Conservation (phyloP, 1,139 yeast genomes). For the Lodderomyces margitis region DNA sequence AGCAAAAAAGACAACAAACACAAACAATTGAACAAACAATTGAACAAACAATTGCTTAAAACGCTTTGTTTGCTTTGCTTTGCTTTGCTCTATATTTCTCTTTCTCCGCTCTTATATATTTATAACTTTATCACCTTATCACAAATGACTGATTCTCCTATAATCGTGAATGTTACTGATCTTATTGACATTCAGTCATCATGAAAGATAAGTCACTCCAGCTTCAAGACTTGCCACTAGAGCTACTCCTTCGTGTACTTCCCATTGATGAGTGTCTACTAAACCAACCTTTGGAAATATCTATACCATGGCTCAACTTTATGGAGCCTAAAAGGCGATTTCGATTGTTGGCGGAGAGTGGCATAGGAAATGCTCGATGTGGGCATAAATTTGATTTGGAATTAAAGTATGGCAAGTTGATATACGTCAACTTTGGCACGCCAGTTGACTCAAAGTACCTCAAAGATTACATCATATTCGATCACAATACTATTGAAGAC, state of each 20-base stretch:
- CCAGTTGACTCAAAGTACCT: background rate
- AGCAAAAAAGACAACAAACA: too few species aligned
- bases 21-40: too few species aligned
- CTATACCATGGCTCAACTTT: conserved; percentile 1
- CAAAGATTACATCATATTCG: background rate
- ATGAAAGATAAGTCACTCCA: background rate
- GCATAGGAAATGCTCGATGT: conserved; percentile 1
- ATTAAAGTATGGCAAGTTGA: conserved; percentile 1
- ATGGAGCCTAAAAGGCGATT: background rate
- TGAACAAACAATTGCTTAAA: too few species aligned
- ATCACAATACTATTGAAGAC: background rate
- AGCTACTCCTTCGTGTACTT: background rate
- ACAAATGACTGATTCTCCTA: too few species aligned
- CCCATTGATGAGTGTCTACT: background rate
- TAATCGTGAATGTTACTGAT: too few species aligned
- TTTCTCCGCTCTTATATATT: too few species aligned
- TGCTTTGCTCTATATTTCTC: too few species aligned
- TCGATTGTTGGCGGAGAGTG: background rate
- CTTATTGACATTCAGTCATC: too few species aligned
- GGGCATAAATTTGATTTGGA: background rate
- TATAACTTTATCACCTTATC: too few species aligned
- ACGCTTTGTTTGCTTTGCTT: too few species aligned
- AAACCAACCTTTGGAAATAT: background rate
- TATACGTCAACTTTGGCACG: background rate
- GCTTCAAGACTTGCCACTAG: conserved; percentile 1